Percentiles rank a stretch among this genome's conserved stretches.
These are phyloP conservation scores for Metarhizium guizhouense DNA, from an alignment of 2,329 filamentous ascomycete species.

Conservation along the genomic window DNA sequence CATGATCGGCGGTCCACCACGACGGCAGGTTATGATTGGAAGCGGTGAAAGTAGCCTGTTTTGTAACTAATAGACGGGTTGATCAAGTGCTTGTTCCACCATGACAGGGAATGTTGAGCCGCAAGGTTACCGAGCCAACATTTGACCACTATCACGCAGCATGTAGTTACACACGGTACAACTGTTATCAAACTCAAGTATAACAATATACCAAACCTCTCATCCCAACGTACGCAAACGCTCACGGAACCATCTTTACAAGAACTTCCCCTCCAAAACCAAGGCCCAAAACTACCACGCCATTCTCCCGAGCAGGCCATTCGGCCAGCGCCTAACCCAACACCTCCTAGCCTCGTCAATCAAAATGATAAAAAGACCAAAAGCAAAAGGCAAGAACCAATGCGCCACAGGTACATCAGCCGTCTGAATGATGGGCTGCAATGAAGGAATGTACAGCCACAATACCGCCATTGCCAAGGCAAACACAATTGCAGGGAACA, in stretches of 20 bases:
- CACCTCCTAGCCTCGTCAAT: constrained; percentile 61
- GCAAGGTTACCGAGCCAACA: no score
- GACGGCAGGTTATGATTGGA: background rate
- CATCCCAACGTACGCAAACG: background rate
- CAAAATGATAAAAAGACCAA: constrained; percentile 49
- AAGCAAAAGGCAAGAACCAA: constrained; percentile 68
- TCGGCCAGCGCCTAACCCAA: constrained; percentile 49
- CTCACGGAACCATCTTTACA: background rate
- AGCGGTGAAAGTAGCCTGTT: background rate
- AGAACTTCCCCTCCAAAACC: background rate
- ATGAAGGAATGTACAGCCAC: constrained; percentile 57
- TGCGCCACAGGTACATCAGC: constrained; percentile 58
- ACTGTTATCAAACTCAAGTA: no score
- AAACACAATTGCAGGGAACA: constrained; percentile 64
- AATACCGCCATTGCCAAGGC: constrained; percentile 61
- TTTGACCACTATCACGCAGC: no score
- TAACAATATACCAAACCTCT: no score
- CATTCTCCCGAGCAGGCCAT: constrained; percentile 45
- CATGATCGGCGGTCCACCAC: background rate
- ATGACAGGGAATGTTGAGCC: no score
- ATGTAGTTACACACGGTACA: no score
- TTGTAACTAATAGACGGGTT: background rate
- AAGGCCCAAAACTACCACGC: constrained; percentile 38
- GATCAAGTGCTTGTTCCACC: no score
- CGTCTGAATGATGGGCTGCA: constrained; percentile 54